phyloP scores from a whole-genome alignment of 805 yeast genomes.

The Nakazawaea wyomingensis region DNA sequence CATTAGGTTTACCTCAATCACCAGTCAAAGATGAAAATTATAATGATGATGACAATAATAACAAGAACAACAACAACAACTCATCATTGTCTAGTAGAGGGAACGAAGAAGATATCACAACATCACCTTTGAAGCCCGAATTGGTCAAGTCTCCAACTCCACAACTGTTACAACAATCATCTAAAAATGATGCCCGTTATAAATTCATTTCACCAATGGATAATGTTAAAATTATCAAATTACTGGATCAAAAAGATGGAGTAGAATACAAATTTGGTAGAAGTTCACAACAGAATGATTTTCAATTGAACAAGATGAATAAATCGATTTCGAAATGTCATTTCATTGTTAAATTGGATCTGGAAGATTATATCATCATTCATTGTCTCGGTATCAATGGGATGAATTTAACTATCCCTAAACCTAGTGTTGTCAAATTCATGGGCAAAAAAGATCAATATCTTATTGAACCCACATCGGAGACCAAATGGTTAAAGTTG shows the following conservation, averaged over 20 bases:
- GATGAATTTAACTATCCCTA: constrained; percentile 59
- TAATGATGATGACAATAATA: not conserved
- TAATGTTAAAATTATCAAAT: constrained; percentile 31
- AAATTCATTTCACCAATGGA: constrained; percentile 31
- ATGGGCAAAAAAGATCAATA: constrained; percentile 16
- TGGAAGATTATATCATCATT: constrained; percentile 42
- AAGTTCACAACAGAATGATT: constrained; percentile 56
- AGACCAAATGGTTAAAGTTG: constrained; percentile 1
- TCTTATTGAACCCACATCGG: constrained; percentile 13
- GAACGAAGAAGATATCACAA: not conserved
- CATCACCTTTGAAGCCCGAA: constrained; percentile 8
- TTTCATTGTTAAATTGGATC: constrained; percentile 41
- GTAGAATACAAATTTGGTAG: constrained; percentile 52
- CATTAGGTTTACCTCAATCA: constrained; percentile 2
- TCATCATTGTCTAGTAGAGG: no score
- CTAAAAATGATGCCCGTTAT: constrained; percentile 2
- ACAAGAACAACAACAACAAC: no score
- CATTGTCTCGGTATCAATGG: constrained; percentile 86
- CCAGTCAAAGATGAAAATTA: not conserved
- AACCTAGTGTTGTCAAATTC: constrained; percentile 28
- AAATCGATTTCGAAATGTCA: constrained; percentile 67
- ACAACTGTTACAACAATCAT: not conserved
- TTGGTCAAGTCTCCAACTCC: not conserved
- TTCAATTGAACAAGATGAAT: constrained; percentile 39
- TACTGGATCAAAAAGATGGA: constrained; percentile 26